Base-by-base conservation (phyloP, 164 flowering plant species). In the Nymphaea thermarum region DNA sequence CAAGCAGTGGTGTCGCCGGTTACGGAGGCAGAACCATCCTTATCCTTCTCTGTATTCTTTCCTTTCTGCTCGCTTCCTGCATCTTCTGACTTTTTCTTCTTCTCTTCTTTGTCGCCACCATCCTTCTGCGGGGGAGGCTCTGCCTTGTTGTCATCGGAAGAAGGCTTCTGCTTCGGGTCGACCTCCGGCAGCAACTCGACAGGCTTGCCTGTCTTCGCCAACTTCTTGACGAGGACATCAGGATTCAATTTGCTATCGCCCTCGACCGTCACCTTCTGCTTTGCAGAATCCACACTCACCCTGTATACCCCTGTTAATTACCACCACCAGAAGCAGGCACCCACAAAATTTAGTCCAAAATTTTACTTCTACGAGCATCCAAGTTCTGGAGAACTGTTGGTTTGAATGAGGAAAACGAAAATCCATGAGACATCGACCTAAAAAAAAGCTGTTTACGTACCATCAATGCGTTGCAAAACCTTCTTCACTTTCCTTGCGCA, bases 401-500 rank as follows among this genome's bases (percentile, higher is more conserved):
- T 51, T 51, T 51, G 14, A 15, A 12, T 10, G 14, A 51, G 57
- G 57, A 51, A 51, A 15, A 51, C 8, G 57, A 8, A 51, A 51
- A 15, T 25, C 36, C 36, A 25, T 25, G 4, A 15, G 14, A 15
- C 7, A 15, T 8, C 57, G 57, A 51, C 8, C 14, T 4, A 51
- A 51, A 51, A 51, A 51, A 51, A 15, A 51, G 14, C 0, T 51
- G 57, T 15, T 8, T 51, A 25, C 36, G 36, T 55, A 85, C 89
- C 89, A 65, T 82, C 84, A 65, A 85, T 65, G 17, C 77, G 70
- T 60, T 65, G 84, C 57, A 85, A 60, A 45, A 73, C 70, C 75
- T 85, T 85, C 80, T 81, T 85, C 61, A 85, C 87, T 74, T 83
- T 83, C 69, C 64, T 77, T 80, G 80, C 81, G 78, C 89, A 85